A percentile compares a stretch with the other conserved stretches of the same genome.
These are phyloP conservation scores for Alternaria gansuensis DNA, from an alignment of 2,329 filamentous ascomycete species.

Conservation along the genomic window DNA sequence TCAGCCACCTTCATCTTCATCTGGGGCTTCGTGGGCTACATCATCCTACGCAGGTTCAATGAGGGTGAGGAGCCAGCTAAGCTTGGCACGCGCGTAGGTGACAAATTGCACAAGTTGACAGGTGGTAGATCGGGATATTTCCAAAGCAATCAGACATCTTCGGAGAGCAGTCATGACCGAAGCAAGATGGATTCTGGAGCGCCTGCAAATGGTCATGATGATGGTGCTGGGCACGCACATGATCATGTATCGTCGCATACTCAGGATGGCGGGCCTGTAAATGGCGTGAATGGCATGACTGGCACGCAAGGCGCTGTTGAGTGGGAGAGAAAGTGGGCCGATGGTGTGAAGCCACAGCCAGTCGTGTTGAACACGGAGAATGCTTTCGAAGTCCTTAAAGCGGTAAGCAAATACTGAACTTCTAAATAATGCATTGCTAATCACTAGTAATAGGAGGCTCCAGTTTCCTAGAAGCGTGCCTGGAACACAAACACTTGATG, in stretches of 20 bases:
- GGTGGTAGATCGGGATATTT: constrained; percentile 30
- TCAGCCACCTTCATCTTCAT: constrained; percentile 71
- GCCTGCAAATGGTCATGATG: background rate
- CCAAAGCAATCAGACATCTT: constrained; percentile 14
- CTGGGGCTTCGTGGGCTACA: constrained; percentile 66
- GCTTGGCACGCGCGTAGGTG: constrained; percentile 30
- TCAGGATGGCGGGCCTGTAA: constrained; percentile 11
- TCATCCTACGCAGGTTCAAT: constrained; percentile 50
- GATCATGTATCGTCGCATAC: constrained; percentile 5
- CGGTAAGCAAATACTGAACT: constrained; percentile 1
- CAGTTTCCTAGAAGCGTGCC: constrained; percentile 9
- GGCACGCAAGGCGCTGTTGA: constrained; percentile 11
- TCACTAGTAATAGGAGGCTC: constrained; percentile 7
- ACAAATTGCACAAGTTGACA: constrained; percentile 31
- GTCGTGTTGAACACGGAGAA: constrained; percentile 16
- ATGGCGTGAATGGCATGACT: constrained; percentile 18
- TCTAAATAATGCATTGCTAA: background rate
- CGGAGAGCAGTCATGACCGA: constrained; percentile 9
- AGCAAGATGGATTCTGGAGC: background rate
- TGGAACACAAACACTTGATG: background rate
- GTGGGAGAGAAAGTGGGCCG: constrained; percentile 29
- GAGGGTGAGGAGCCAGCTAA: constrained; percentile 35
- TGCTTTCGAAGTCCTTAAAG: constrained; percentile 21
- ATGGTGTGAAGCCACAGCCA: constrained; percentile 16
- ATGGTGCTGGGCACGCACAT: constrained; percentile 8